These are phyloP conservation scores for Emergomyces africanus DNA, from an alignment of 2,329 filamentous ascomycete genomes.

Conservation along the genomic window DNA sequence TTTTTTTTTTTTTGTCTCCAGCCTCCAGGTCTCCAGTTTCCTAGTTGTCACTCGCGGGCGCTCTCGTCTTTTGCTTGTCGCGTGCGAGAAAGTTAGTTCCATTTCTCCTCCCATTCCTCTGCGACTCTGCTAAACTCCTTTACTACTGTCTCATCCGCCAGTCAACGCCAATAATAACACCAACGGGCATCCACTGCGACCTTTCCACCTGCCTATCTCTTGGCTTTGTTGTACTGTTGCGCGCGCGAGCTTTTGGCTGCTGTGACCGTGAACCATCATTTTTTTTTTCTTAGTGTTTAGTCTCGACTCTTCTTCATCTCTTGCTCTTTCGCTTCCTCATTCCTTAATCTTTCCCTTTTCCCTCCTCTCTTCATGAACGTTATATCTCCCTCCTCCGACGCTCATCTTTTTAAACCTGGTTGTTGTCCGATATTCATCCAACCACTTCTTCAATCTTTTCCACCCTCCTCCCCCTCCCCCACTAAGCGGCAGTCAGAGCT, in stretches of 20 bases:
- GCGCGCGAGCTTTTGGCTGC: not conserved
- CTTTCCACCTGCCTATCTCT: not conserved
- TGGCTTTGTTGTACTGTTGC: not conserved
- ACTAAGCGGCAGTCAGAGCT: not conserved
- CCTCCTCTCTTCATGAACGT: not conserved
- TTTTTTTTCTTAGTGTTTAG: no score
- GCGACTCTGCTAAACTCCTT: not conserved
- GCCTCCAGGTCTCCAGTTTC: no score
- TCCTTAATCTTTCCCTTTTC: not conserved
- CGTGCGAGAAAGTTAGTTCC: not conserved
- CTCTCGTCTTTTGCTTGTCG: not conserved
- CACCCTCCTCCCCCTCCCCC: not conserved
- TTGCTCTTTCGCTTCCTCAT: not conserved
- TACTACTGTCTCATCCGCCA: conserved; percentile 1
- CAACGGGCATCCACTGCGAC: not conserved
- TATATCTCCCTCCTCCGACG: not conserved
- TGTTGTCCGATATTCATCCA: not conserved
- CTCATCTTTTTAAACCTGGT: not conserved
- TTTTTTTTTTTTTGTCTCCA: no score
- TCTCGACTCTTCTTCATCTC: not conserved
- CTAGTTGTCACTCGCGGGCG: not conserved
- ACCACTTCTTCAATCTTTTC: not conserved
- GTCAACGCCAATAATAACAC: not conserved
- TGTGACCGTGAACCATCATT: not conserved
- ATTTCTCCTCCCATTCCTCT: not conserved